Evolutionary conservation across 2,329 filamentous ascomycete genomes (phyloP), one percentile per base, ranked within the genome.

Genomic region (Grosmannia huntii): DNA sequence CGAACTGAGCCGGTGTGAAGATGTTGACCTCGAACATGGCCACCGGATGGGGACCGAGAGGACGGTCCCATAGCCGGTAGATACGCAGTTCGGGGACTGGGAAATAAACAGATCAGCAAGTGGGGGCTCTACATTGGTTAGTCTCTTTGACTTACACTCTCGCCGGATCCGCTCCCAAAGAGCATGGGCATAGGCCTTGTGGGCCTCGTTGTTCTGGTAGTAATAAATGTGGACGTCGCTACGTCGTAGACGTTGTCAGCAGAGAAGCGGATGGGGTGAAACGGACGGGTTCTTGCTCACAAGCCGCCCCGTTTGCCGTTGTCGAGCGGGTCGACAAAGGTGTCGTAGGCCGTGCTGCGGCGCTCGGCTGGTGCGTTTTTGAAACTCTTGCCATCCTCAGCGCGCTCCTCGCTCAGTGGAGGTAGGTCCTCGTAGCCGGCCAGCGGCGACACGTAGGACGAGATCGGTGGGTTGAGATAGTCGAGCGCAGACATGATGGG

Each of bases 21-120:
- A 96, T 52, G 64, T 95, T 95, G 52, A 96, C 89, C 71, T 96
- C 91, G 66, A 96, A 96, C 90, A 95, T 96, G 56, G 84, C 87
- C 0, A 90, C 71, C 0, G 87, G 85, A 69, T 96, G 90, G 0
- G 90, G 90, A 0, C 90, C 91, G 31, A 96, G 71, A 0, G 90
- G 89, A 16, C 74, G 71, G 63, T 94, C 86, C 80, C 83, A 95
- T 63, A 95, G 75, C 16, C 71, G 76, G 69, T 96, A 95, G 65
- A 95, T 86, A 57, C 90, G 81, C 21, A 95, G 76, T 68, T 96
- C 90, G 10, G 90, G 90, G 66, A 95, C 87, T 90, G 60, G 10
- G 12, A 11, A 14, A 21, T 9, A 12, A 19, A 36, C 12, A 51
- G 38, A 49, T 10, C 14, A 53, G 50, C 25, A 23, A 14, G 11